Percentiles rank a stretch among this genome's conserved stretches.
Conservation (phyloP, 1,284 basidiomycete genomes). For the Ustilago sp. region DNA sequence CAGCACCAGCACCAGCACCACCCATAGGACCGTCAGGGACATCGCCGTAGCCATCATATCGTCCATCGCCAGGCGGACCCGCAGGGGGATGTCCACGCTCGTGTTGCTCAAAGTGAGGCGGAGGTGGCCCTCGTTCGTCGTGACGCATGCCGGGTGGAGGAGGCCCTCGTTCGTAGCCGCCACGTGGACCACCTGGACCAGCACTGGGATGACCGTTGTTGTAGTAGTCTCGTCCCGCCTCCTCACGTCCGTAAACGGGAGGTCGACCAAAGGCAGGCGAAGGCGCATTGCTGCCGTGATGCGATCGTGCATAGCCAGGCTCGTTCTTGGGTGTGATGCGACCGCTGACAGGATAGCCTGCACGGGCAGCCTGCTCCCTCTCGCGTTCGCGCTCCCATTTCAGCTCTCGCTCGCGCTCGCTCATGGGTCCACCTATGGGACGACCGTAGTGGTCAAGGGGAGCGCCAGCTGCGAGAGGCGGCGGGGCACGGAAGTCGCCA, state of each 20-base stretch:
- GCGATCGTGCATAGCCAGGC: constrained; percentile 39
- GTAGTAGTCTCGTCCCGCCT: constrained; percentile 42
- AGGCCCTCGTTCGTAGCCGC: constrained; percentile 47
- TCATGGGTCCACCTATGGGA: constrained; percentile 38
- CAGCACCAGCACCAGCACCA: constrained; percentile 14
- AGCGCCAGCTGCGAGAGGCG: constrained; percentile 27
- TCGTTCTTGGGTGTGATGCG: constrained; percentile 55
- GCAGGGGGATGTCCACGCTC: constrained; percentile 37
- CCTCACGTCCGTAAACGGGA: constrained; percentile 48
- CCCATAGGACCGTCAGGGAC: constrained; percentile 30
- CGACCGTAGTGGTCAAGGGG: constrained; percentile 50
- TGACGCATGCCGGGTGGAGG: constrained; percentile 36
- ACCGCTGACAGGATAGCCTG: constrained; percentile 37
- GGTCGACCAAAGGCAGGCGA: constrained; percentile 50
- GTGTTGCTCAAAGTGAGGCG: constrained; percentile 32
- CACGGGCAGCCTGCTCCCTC: constrained; percentile 42
- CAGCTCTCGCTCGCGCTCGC: constrained; percentile 53
- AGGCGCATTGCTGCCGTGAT: constrained; percentile 54
- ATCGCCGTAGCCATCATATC: constrained; percentile 38
- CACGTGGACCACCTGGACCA: constrained; percentile 31
- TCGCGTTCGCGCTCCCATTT: constrained; percentile 55
- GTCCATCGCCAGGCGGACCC: constrained; percentile 22
- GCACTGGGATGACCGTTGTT: constrained; percentile 27
- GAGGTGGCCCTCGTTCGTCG: constrained; percentile 43
- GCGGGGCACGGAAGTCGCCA: constrained; percentile 40